Percentiles rank a stretch among this genome's conserved stretches.
Evolutionary conservation across 192 early-diverging fungal genomes (phyloP).

Genomic region (Entomortierella chlamydospora): DNA sequence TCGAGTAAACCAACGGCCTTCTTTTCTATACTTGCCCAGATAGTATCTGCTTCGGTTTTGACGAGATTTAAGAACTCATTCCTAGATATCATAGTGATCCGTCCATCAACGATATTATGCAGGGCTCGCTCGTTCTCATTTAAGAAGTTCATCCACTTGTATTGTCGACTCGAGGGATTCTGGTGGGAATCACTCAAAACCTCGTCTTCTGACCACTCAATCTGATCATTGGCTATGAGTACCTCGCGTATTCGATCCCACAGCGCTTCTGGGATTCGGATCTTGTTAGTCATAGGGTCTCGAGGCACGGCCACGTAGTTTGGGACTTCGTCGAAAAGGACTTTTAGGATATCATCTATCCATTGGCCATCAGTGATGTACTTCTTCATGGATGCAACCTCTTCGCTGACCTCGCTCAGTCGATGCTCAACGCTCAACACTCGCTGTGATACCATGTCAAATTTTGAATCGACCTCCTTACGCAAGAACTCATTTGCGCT

Average conservation of each 20-base stretch:
- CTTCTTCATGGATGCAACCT: neutral
- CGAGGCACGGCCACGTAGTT: neutral
- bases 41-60: neutral
- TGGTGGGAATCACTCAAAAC: neutral
- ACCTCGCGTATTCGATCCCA: conserved; percentile 1
- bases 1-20: neutral
- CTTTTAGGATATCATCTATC: neutral
- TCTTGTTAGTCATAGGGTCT: neutral
- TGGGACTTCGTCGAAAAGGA: neutral
- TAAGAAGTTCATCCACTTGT: conserved; percentile 14
- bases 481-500: neutral
- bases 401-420: neutral
- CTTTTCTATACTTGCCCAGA: conserved; percentile 8
- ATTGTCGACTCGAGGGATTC: neutral
- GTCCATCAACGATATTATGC: neutral
- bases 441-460: neutral
- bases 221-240: no score
- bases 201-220: no score
- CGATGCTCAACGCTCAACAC: neutral
- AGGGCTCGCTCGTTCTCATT: conserved; percentile 4
- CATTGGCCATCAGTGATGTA: neutral
- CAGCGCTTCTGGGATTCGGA: neutral
- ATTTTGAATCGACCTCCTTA: neutral
- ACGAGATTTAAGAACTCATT: conserved; percentile 7
- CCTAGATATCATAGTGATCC: neutral